These are phyloP conservation scores for Styphnolobium japonicum DNA, from an alignment of 306 rosid species.

Conservation along the genomic window DNA sequence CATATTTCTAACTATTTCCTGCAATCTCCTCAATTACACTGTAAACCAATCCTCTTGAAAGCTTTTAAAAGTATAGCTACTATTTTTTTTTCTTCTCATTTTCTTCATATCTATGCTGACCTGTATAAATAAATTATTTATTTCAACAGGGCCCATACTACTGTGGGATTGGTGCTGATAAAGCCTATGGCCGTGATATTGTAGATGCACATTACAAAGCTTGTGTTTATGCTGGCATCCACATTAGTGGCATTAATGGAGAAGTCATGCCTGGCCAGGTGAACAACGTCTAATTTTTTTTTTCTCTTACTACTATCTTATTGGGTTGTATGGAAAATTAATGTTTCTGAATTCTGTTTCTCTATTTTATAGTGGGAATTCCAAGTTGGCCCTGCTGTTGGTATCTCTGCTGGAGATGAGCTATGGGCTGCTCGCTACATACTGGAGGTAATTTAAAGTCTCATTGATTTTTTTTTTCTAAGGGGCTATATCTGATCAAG, in stretches of 20 bases:
- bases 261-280: conserved; percentile 86
- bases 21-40: too few species aligned
- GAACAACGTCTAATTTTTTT: neutral
- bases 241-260: conserved; percentile 69
- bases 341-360: neutral
- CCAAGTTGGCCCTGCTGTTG: conserved; percentile 58
- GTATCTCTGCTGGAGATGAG: conserved; percentile 60
- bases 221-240: conserved; percentile 63
- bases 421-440: conserved; percentile 62
- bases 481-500: neutral
- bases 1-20: too few species aligned
- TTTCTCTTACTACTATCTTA: neutral
- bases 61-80: neutral
- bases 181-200: conserved; percentile 72
- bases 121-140: neutral
- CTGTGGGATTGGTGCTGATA: conserved; percentile 69
- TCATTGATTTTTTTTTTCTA: neutral
- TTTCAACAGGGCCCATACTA: conserved; percentile 57
- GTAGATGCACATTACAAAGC: conserved; percentile 76
- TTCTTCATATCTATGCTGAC: neutral
- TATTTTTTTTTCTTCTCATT: neutral
- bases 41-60: too few species aligned
- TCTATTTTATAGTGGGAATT: conserved; percentile 54
- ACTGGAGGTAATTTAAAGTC: conserved; percentile 39
- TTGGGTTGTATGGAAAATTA: neutral